These are phyloP conservation scores for Tuber indicum DNA, from an alignment of 495 filamentous ascomycete genomes.

Conservation along the genomic window DNA sequence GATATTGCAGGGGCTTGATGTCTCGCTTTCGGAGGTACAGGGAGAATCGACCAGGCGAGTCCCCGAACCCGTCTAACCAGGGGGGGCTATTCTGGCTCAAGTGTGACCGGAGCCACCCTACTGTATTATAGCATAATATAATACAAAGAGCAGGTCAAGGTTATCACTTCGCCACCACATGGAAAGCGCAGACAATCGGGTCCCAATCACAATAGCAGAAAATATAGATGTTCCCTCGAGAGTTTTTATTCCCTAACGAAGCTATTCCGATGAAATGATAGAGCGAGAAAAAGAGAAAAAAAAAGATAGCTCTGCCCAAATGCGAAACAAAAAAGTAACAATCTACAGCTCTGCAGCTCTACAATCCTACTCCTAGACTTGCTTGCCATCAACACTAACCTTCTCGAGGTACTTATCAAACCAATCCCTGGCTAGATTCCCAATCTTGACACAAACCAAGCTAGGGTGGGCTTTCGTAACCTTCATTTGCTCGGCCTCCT, in stretches of 20 bases:
- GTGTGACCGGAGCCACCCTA: no score
- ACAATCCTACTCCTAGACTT: neutral
- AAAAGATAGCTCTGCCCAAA: neutral
- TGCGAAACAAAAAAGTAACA: neutral
- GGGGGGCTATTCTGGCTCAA: no score
- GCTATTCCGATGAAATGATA: neutral
- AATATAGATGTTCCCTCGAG: neutral
- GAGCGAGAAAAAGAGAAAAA: neutral
- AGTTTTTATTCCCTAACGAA: neutral
- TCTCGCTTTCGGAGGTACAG: no score
- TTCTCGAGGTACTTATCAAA: neutral
- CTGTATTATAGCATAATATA: no score
- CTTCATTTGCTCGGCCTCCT: slow-evolving; percentile 12
- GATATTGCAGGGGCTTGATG: no score
- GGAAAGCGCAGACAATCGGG: neutral
- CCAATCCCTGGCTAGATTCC: neutral
- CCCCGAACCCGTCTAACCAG: no score
- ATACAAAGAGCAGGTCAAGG: neutral
- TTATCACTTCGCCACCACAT: neutral
- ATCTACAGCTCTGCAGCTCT: neutral
- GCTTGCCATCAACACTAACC: neutral
- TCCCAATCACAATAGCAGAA: no score
- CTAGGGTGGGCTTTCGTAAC: slow-evolving; percentile 16
- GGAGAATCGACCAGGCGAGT: no score
- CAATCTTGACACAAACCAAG: neutral